These are phyloP conservation scores for Mortierella claussenii DNA, from an alignment of 192 early-diverging fungal genomes.

Conservation along the genomic window DNA sequence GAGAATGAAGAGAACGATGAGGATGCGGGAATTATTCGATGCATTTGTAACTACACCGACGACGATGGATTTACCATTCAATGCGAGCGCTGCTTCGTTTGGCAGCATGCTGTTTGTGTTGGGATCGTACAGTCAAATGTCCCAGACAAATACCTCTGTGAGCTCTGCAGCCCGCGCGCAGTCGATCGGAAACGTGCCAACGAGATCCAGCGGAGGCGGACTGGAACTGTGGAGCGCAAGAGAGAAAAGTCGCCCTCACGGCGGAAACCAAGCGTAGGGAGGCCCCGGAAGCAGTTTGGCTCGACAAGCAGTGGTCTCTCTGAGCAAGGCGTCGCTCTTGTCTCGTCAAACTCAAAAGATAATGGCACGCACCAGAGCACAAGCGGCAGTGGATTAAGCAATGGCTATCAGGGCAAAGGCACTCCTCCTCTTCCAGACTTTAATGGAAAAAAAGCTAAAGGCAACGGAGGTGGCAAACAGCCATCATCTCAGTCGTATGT, in stretches of 20 bases:
- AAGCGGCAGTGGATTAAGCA: neutral
- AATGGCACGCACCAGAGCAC: neutral
- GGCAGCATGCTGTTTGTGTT: conserved; percentile 96
- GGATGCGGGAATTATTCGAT: conserved; percentile 92
- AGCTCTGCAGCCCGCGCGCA: conserved; percentile 80
- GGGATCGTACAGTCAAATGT: conserved; percentile 74
- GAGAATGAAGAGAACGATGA: conserved; percentile 67
- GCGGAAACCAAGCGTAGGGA: conserved; percentile 25
- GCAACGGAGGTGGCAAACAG: neutral
- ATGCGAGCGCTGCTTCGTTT: conserved; percentile 92
- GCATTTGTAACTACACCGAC: conserved; percentile 88
- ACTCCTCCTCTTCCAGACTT: neutral
- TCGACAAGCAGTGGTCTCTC: conserved; percentile 6
- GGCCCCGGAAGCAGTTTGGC: conserved; percentile 42
- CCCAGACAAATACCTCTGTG: conserved; percentile 90
- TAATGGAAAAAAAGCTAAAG: conserved; percentile 10
- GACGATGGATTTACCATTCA: conserved; percentile 99
- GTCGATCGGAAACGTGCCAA: conserved; percentile 63
- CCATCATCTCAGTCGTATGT: neutral
- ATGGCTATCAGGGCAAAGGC: conserved; percentile 3
- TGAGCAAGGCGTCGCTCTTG: conserved; percentile 2
- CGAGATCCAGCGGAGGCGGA: conserved; percentile 52
- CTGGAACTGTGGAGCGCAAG: conserved; percentile 25
- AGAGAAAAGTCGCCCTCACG: conserved; percentile 36
- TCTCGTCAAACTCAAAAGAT: conserved; percentile 5